Conservation (phyloP, 495 filamentous ascomycete genomes). For the Tuber indicum region DNA sequence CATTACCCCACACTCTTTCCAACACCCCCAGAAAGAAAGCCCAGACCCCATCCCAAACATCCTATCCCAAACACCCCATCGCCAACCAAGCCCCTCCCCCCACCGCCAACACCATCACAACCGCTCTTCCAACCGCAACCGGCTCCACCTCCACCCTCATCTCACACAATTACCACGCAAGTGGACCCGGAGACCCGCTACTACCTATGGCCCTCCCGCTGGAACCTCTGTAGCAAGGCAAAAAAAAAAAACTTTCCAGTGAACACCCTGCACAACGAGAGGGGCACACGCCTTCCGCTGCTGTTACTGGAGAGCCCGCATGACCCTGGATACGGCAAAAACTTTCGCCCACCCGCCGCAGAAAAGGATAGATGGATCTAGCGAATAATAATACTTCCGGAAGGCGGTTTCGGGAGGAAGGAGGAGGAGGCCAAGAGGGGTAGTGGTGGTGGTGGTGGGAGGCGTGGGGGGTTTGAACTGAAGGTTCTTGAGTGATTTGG, state of each 20-base stretch:
- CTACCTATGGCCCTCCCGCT: not conserved
- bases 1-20: not conserved
- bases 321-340: conserved; percentile 11
- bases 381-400: conserved; percentile 13
- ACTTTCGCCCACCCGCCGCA: conserved; percentile 1
- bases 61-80: not conserved
- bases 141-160: not conserved
- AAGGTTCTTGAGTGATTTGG: too few relatives aligned
- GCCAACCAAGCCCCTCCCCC: not conserved
- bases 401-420: conserved; percentile 2
- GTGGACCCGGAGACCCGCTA: not conserved
- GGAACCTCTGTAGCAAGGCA: not conserved
- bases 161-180: not conserved
- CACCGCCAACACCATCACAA: not conserved
- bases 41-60: too few relatives aligned
- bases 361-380: conserved; percentile 9
- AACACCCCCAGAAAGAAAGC: not conserved
- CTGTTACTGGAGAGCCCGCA: conserved; percentile 17
- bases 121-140: not conserved
- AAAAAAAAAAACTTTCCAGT: conserved; percentile 2
- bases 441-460: too few relatives aligned
- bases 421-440: too few relatives aligned
- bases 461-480: too few relatives aligned
- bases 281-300: conserved; percentile 15
- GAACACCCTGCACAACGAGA: conserved; percentile 12